Evolutionary conservation across 352 stramenopile species (phyloP).

Genomic region (Globisporangium nunn): DNA sequence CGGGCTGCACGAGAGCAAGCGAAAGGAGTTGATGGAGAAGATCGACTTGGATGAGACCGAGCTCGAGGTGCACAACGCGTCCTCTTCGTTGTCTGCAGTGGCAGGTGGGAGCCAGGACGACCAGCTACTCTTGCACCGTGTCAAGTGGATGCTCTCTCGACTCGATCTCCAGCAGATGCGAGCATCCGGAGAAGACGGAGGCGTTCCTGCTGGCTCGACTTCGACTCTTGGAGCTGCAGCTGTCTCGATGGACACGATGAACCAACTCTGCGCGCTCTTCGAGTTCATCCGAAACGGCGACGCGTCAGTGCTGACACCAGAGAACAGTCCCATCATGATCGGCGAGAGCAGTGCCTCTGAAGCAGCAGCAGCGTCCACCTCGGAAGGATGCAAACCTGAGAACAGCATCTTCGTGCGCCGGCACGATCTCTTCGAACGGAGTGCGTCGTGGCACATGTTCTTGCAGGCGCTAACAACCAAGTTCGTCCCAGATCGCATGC

Average conservation of each 20-base stretch:
- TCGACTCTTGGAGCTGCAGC: not conserved
- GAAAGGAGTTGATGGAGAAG: constrained; percentile 37
- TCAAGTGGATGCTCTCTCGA: constrained; percentile 75
- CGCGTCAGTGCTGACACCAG: constrained; percentile 25
- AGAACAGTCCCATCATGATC: constrained; percentile 49
- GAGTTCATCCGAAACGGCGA: constrained; percentile 67
- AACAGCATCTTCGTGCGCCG: constrained; percentile 16
- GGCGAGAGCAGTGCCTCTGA: constrained; percentile 2
- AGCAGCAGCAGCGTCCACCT: constrained; percentile 5
- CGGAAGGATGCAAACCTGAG: not conserved
- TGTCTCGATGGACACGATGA: constrained; percentile 23
- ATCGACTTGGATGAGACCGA: constrained; percentile 51
- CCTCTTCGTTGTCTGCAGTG: not conserved
- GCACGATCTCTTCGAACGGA: constrained; percentile 29
- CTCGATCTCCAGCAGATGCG: constrained; percentile 34
- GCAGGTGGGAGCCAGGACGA: constrained; percentile 17
- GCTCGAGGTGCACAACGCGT: constrained; percentile 41
- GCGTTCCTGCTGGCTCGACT: not conserved
- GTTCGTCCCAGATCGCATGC: constrained; percentile 58
- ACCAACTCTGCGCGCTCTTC: constrained; percentile 66
- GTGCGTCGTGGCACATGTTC: constrained; percentile 48
- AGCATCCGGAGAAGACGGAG: constrained; percentile 3
- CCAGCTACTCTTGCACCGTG: constrained; percentile 56
- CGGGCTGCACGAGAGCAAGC: constrained; percentile 36
- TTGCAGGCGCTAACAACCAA: constrained; percentile 55